These are phyloP conservation scores for Saccharomycopsis selenospora DNA, from an alignment of 805 yeast species.

Conservation along the genomic window DNA sequence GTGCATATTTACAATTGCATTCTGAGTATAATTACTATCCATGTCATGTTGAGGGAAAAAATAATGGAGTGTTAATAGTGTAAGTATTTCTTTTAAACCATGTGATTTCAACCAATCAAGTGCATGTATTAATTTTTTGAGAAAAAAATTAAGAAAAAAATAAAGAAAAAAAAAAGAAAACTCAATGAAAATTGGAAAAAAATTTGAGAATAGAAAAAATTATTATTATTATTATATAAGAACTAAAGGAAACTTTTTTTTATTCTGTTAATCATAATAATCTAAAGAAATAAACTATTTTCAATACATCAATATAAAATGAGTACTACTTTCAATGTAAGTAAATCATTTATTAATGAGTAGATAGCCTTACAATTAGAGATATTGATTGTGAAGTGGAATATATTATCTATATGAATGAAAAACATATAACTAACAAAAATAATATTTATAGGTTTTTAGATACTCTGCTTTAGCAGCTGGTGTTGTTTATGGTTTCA, in stretches of 20 bases:
- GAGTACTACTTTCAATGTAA: slow-evolving; percentile 9
- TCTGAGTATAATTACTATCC: too few relatives aligned
- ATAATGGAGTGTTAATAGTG: too few relatives aligned
- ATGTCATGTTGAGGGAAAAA: too few relatives aligned
- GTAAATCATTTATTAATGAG: neutral
- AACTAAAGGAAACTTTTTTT: too few relatives aligned
- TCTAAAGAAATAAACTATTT: too few relatives aligned
- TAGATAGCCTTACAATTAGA: neutral
- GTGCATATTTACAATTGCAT: too few relatives aligned
- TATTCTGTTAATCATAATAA: too few relatives aligned
- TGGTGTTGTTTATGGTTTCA: slow-evolving; percentile 84
- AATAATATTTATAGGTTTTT: slow-evolving; percentile 47
- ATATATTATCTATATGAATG: neutral
- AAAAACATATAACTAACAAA: neutral
- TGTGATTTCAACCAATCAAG: neutral
- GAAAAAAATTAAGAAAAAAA: slow-evolving; percentile 1
- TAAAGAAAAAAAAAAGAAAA: neutral
- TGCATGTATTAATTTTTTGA: neutral
- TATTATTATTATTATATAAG: too few relatives aligned
- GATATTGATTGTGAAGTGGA: neutral
- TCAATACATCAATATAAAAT: neutral
- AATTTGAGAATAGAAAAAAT: neutral
- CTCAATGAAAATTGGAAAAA: neutral
- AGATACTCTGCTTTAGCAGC: slow-evolving; percentile 89
- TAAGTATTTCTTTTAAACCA: neutral